Evolutionary conservation across 1,139 yeast genomes (phyloP).

Genomic region (Yamadazyma siamensis): DNA sequence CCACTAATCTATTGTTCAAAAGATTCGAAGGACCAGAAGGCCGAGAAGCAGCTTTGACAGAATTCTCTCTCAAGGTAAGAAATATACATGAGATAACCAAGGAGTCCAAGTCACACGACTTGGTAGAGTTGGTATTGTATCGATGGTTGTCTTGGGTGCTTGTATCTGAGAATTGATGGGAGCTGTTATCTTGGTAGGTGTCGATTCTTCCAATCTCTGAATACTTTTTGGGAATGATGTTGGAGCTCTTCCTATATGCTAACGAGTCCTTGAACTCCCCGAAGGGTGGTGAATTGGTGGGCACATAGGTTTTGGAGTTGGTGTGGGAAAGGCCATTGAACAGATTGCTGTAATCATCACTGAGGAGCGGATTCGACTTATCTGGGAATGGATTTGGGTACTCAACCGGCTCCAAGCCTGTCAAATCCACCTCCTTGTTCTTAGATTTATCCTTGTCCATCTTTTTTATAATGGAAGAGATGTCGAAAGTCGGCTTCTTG

Average conservation of each 20-base stretch:
- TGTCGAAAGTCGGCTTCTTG: slow-evolving; percentile 25
- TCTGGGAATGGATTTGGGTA: slow-evolving; percentile 32
- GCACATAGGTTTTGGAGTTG: slow-evolving; percentile 19
- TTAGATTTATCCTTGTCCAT: slow-evolving; percentile 7
- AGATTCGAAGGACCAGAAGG: slow-evolving; percentile 12
- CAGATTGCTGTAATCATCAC: slow-evolving; percentile 8
- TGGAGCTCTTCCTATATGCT: slow-evolving; percentile 16
- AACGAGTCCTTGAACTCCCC: slow-evolving; percentile 32
- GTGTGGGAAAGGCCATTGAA: slow-evolving; percentile 8
- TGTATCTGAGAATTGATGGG: slow-evolving; percentile 1
- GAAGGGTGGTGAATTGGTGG: slow-evolving; percentile 40
- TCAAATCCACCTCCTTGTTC: slow-evolving; percentile 6
- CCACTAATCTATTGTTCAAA: slow-evolving; percentile 10
- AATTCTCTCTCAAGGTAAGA: slow-evolving; percentile 32
- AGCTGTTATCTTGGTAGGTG: slow-evolving; percentile 28
- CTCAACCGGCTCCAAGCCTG: slow-evolving; percentile 9
- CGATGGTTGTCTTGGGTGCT: slow-evolving; percentile 7
- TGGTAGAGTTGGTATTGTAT: slow-evolving; percentile 23
- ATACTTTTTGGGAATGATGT: slow-evolving; percentile 32
- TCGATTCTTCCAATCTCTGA: slow-evolving; percentile 35
- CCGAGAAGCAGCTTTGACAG: slow-evolving; percentile 22
- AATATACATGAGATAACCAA: slow-evolving; percentile 30
- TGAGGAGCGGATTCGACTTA: slow-evolving; percentile 21
- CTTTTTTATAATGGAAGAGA: slow-evolving; percentile 23
- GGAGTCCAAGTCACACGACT: slow-evolving; percentile 31